Conservation (phyloP, 2,329 filamentous ascomycete species). For the Chalara sp. region DNA sequence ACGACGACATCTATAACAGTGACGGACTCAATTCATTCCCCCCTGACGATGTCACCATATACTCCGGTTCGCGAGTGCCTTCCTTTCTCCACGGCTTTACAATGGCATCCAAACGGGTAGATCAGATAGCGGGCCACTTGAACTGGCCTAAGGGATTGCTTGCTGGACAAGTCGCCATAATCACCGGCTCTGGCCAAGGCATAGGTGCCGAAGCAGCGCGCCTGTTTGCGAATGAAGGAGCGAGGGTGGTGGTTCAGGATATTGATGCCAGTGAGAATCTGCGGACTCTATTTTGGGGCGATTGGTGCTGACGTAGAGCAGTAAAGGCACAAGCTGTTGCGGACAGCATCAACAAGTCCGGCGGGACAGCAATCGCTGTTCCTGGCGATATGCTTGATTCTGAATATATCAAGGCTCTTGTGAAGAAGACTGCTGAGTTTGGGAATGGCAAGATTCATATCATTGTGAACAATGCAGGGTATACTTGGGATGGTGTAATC, state of each 20-base stretch:
- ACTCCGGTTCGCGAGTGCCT: too few relatives aligned
- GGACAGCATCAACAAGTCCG: conserved; percentile 57
- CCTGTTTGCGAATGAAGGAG: conserved; percentile 81
- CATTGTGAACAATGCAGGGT: conserved; percentile 82
- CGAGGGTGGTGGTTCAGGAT: conserved; percentile 76
- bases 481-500: conserved; percentile 89
- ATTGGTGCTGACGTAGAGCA: conserved; percentile 28
- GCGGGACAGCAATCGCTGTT: conserved; percentile 65
- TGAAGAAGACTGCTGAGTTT: conserved; percentile 70
- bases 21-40: too few relatives aligned
- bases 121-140: conserved; percentile 70
- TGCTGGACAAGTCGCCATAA: conserved; percentile 74
- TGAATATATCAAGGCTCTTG: conserved; percentile 63
- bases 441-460: conserved; percentile 84
- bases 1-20: too few relatives aligned
- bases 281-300: conserved; percentile 5
- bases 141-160: conserved; percentile 78
- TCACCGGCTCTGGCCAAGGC: conserved; percentile 80
- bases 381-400: conserved; percentile 70
- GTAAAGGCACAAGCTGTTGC: conserved; percentile 65
- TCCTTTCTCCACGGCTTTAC: not conserved
- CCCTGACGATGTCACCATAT: too few relatives aligned
- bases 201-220: conserved; percentile 81
- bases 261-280: conserved; percentile 60
- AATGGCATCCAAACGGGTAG: conserved; percentile 42